Evolutionary conservation across 2,329 filamentous ascomycete genomes (phyloP), one percentile per base, ranked within the genome.

Genomic region (Sporothrix mexicana): DNA sequence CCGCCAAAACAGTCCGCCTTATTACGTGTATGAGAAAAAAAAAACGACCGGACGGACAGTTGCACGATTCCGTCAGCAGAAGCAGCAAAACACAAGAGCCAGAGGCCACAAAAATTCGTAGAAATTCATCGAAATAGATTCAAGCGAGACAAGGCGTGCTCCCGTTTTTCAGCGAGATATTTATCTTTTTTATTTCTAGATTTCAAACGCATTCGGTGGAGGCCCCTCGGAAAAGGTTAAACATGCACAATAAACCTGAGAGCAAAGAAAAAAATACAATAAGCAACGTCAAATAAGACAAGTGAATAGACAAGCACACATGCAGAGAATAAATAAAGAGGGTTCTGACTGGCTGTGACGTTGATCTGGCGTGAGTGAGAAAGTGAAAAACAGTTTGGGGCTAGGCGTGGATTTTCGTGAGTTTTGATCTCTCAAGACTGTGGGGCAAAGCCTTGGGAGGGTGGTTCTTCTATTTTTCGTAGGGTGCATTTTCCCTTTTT

Each of bases 11-110:
- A 51, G 45, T 45, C 23, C 43, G 23, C 64, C 15, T 45, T 66
- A 30, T 30, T 25, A 49, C 64, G 12, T 45, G 45, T 12, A 9
- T 55, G 51, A 6, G 20, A 66, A 25, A 20, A 30, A 7, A 20
- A 10, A 41, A 7, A 13, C n/a, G 41, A 64, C 12, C 20, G 36
- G 36, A 45, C 6, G 62, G 62, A 25, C 62, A 47, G 15, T 12
- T 51, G 45, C 45, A 67, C 64, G 13, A 67, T 8, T 30, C 45
- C 64, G 64, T 67, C 45, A 51, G 64, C 64, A 64, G 9, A 30
- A 36, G 20, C 45, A 20, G 30, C 13, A 43, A 20, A 17, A 47
- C 20, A 6, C 20, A 55, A 55, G 20, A 55, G 20, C 20, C 5
- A 47, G 4, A 20, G 8, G 20, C 41, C 41, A 66, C 41, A 45